Percentiles rank a stretch among this genome's conserved stretches.
Evolutionary conservation across 805 yeast species (phyloP).

Genomic region (Ogataea degrootiae): DNA sequence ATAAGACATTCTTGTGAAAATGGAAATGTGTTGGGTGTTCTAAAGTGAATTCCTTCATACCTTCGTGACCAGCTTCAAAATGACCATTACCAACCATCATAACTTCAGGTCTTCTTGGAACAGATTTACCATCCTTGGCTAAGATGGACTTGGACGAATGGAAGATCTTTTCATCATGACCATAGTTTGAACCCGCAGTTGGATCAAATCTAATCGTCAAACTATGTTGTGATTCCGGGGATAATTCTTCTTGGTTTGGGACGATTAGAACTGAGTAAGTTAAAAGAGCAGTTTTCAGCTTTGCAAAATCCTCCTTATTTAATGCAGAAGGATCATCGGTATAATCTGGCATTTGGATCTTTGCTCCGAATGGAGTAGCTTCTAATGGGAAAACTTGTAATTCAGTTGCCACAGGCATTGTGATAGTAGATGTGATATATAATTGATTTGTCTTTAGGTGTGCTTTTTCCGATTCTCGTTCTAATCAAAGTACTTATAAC

Average conservation of each 20-base stretch:
- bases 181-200: conserved; percentile 62
- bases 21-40: conserved; percentile 83
- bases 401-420: conserved; percentile 19
- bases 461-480: too few species aligned
- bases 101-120: conserved; percentile 82
- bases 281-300: conserved; percentile 59
- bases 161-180: conserved; percentile 74
- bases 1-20: conserved; percentile 67
- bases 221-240: conserved; percentile 71
- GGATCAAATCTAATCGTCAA: conserved; percentile 80
- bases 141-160: conserved; percentile 63
- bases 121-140: conserved; percentile 74
- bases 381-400: conserved; percentile 43
- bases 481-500: too few species aligned
- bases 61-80: conserved; percentile 41
- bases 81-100: conserved; percentile 84
- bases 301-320: conserved; percentile 58
- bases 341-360: conserved; percentile 57
- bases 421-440: not conserved
- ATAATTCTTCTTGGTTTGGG: conserved; percentile 61
- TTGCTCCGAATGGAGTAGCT: conserved; percentile 64
- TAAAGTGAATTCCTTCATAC: conserved; percentile 47
- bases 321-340: conserved; percentile 71
- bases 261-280: conserved; percentile 68
- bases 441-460: not conserved